These are phyloP conservation scores for Hypoxylon sp. DNA, from an alignment of 2,329 filamentous ascomycete genomes.

Conservation along the genomic window DNA sequence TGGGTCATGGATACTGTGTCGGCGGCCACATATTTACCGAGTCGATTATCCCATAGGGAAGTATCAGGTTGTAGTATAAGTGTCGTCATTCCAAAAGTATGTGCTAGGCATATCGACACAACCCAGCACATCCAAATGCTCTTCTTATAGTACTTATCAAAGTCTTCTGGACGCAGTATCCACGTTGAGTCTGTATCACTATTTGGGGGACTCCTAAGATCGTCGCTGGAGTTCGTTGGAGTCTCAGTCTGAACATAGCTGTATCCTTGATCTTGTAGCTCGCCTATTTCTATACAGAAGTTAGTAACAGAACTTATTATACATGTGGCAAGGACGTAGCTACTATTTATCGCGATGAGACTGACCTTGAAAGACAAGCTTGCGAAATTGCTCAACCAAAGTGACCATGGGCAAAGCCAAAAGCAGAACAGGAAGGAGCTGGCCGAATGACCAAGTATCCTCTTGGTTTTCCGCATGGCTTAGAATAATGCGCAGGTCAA, in stretches of 20 bases:
- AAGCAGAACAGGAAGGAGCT: slow-evolving; percentile 4
- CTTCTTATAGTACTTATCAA: background rate
- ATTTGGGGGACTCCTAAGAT: too few relatives aligned
- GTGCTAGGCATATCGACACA: background rate
- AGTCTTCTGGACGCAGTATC: background rate
- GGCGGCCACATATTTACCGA: background rate
- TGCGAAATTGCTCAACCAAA: slow-evolving; percentile 3
- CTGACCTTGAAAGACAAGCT: background rate
- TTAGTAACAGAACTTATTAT: background rate
- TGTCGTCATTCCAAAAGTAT: background rate
- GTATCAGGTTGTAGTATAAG: background rate
- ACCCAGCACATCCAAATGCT: slow-evolving; percentile 8
- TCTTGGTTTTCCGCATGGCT: background rate
- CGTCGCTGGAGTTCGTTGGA: background rate
- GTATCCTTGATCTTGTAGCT: background rate
- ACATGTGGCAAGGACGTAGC: background rate
- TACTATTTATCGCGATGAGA: background rate
- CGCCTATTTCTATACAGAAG: background rate
- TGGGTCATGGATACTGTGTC: background rate
- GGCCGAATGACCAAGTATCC: slow-evolving; percentile 8
- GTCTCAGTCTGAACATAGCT: background rate
- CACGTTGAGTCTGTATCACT: background rate
- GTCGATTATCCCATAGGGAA: background rate
- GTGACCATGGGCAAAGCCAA: slow-evolving; percentile 1
- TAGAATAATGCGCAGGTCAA: background rate